Base-by-base conservation (phyloP, 345 rosid species). In the Citrus trifoliata region DNA sequence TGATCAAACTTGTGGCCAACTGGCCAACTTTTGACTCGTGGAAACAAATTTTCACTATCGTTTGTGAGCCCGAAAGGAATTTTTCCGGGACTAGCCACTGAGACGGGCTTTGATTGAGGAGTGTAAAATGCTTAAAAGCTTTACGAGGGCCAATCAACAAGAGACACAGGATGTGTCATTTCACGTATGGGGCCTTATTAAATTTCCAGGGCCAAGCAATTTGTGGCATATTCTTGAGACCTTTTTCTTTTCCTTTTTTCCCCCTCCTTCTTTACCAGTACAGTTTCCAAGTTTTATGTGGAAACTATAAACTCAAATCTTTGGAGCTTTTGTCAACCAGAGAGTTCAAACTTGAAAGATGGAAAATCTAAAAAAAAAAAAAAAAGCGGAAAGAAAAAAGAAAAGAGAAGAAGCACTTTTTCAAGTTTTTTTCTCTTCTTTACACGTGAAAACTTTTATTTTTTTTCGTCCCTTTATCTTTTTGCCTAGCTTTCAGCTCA, bases 21-120 rank as follows among this genome's bases (percentile, higher is more conserved):
- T 33, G 71, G 30, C 83, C 76, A 67, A 79, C 86, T 79, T 84
- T 84, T 80, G 84, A 84, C 82, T 78, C 48, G 30, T 24, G 71
- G 59, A 30, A 61, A 25, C 35, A 27, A 18, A 25, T 37, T 35
- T 35, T 25, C 58, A 21, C 38, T 37, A 48, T 18, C 35, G 2
- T 7, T 73, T 68, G 32, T 19, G 4, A 35, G 46, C 70, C 70
- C 25, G 21, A 28, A 28, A 3, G 58, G 24, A 25, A 21, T 51
- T 32, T 51, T n/a, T 48, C 13, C 62, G 3, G 51, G 33, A 51
- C 22, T 7, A 48, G 33, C 13, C 21, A 2, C 13, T 4, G 61
- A 18, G 30, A 21, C 33, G 71, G 40, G 58, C 67, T 63, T 46
- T 46, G 18, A 46, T 3, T 13, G 51, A 3, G 1, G 51, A 12